Percentiles rank a stretch among this genome's conserved stretches.
Evolutionary conservation across 2,329 filamentous ascomycete genomes (phyloP).

Genomic region (Colletotrichum nymphaeae): DNA sequence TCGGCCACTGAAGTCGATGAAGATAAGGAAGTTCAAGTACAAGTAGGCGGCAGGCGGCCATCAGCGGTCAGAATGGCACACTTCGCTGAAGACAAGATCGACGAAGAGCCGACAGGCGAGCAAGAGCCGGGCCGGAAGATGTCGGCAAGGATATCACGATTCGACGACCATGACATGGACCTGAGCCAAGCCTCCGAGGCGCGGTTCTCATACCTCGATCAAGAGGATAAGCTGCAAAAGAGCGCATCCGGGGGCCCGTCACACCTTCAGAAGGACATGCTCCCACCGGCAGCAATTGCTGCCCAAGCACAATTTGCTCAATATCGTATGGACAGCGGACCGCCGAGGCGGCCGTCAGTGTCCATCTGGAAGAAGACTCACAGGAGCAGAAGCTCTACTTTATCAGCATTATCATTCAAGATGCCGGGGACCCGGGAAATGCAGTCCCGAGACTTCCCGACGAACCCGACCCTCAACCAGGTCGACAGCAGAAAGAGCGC

Average conservation of each 20-base stretch:
- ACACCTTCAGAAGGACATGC: conserved; percentile 17
- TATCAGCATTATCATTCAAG: conserved; percentile 14
- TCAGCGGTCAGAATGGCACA: background rate
- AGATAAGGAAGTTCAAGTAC: background rate
- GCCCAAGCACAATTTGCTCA: background rate
- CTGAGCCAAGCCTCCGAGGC: conserved; percentile 32
- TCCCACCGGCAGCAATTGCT: background rate
- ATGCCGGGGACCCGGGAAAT: conserved; percentile 10
- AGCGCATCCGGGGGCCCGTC: conserved; percentile 16
- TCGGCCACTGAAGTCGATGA: background rate
- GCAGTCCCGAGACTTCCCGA: conserved; percentile 12
- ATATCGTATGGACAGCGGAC: background rate
- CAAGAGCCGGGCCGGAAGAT: conserved; percentile 19
- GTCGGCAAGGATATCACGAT: conserved; percentile 27
- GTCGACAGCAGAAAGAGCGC: background rate
- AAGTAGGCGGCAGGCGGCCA: background rate
- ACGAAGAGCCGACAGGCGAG: background rate
- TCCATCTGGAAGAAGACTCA: background rate
- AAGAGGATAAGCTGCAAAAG: conserved; percentile 23
- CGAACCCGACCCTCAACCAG: conserved; percentile 15
- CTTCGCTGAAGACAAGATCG: background rate
- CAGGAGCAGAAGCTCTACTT: conserved; percentile 11
- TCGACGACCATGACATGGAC: conserved; percentile 25
- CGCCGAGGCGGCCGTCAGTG: background rate
- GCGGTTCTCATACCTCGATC: conserved; percentile 30